Conservation (phyloP, 176 grass and related monocot species). For the Eremochloa ophiuroides region DNA sequence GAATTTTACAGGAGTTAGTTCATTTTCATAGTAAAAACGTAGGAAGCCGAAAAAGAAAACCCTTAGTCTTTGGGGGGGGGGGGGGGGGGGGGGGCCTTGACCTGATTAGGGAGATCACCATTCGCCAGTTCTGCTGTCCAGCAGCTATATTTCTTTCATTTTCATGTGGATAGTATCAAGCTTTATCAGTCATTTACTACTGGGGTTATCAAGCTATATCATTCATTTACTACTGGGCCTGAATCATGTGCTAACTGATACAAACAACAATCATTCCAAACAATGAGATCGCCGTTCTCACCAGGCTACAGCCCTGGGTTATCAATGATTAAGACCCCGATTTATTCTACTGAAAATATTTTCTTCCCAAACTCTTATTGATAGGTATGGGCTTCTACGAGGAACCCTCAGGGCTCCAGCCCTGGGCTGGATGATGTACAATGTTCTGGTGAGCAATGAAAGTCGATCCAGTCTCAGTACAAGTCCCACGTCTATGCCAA, state of each 20-base stretch:
- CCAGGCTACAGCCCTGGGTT: background rate
- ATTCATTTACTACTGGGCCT: background rate
- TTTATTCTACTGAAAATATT: background rate
- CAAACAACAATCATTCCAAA: background rate
- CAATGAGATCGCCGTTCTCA: background rate
- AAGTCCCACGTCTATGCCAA: constrained; percentile 94
- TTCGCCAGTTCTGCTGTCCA: background rate
- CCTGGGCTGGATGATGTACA: constrained; percentile 93
- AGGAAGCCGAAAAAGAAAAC: background rate
- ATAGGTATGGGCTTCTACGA: constrained; percentile 76
- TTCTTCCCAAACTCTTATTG: constrained; percentile 10
- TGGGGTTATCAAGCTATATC: background rate
- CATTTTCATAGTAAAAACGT: background rate
- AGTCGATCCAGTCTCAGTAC: constrained; percentile 93
- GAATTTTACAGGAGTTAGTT: background rate
- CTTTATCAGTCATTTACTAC: background rate
- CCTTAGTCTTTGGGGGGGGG: background rate
- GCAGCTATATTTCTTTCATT: constrained; percentile 7
- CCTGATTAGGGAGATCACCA: constrained; percentile 7
- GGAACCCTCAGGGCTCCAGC: constrained; percentile 81
- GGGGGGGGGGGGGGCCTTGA: background rate
- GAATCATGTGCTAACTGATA: constrained; percentile 4
- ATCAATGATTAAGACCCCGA: constrained; percentile 21
- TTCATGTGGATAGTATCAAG: background rate
- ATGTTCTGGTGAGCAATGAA: constrained; percentile 89